Evolutionary conservation across 2,329 filamentous ascomycete species (phyloP), one percentile per base, ranked within the genome.

Genomic region (Ophiostoma novo-ulmi): DNA sequence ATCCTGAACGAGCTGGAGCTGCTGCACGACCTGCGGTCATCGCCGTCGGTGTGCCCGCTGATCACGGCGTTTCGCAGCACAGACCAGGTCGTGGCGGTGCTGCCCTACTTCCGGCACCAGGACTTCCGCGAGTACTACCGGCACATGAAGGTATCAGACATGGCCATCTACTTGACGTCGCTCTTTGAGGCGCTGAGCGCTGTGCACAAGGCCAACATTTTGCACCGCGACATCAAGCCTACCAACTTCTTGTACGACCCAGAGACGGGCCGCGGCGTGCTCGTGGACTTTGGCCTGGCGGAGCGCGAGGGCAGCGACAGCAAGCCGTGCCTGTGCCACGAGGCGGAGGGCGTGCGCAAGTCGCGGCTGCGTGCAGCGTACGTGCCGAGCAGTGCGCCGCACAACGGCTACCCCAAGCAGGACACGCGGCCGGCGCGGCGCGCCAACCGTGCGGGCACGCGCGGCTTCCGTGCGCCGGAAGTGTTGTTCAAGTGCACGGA

Each of bases 211-310:
- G 88, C 92, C 76, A 85, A 87, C 58, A 98, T 99, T 72, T 86
- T 99, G 26, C 95, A 99, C 78, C 89, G 94, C 74, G 94, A 98
- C 77, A 97, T 98, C 78, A 98, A 98, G 78, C 95, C 95, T 6
- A 99, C 96, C 31, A 98, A 98, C 78, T 98, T 98, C 76, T 85
- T 98, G 55, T 98, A 98, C 81, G 93, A 97, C 74, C 92, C 92
- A 0, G 82, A 88, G 13, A 88, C 89, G 63, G 88, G 89, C 75
- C 89, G 92, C 70, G 95, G 95, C 58, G 94, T 99, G 1, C 86
- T 99, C 0, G 95, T 99, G n/a, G 95, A 99, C 78, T 99, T 99
- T 81, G 95, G 95, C n/a, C 86, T 99, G 20, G 95, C 95, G 48
- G 95, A 99, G 81, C 85, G 89, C 68, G 88, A 92, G 77, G 90